Base-by-base conservation (phyloP, 2,329 filamentous ascomycete genomes). In the Fusarium longipes region DNA sequence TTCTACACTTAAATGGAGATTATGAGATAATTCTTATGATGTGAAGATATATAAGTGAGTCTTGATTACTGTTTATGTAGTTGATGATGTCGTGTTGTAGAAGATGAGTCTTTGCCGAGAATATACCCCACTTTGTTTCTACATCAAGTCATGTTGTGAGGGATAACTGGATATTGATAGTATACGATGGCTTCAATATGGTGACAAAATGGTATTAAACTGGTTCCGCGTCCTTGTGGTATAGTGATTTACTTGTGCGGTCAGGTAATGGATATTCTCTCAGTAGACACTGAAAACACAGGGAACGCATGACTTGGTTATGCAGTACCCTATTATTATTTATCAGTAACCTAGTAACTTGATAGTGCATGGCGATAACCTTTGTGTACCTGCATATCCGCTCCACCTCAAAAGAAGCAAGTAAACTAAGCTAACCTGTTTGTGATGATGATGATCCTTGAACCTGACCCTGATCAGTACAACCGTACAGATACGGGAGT, bases 351-450 rank as follows among this genome's bases (percentile, higher is more conserved):
- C 56, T 57, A 20, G 9, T 17, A 7, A 7, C 18, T 62, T 57
- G 29, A 25, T 49, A n/a, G 22, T 44, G 57, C 14, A 42, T n/a
- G 42, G 32, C 18, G 35, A 57, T 38, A 63, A 57, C 43, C 50
- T 63, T 64, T 63, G 36, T 32, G 60, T 64, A 64, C 60, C 60
- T 63, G 60, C 60, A 63, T 63, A 64, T 42, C 58, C 47, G 59
- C 57, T 55, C 59, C 59, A 38, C 44, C 33, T 45, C 27, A 18
- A 35, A 25, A 36, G 22, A 49, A 49, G 45, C 44, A 38, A 35
- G 30, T 17, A 48, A 47, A n/a, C 10, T 24, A 24, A 18, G 20
- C 44, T 40, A 57, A 38, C 30, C 43, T 29, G n/a, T 35, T 49
- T 56, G 20, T 20, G 40, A 36, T n/a, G 6, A 25, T 51, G 20